These are phyloP conservation scores for Emergomyces orientalis DNA, from an alignment of 2,329 filamentous ascomycete species.

Conservation along the genomic window DNA sequence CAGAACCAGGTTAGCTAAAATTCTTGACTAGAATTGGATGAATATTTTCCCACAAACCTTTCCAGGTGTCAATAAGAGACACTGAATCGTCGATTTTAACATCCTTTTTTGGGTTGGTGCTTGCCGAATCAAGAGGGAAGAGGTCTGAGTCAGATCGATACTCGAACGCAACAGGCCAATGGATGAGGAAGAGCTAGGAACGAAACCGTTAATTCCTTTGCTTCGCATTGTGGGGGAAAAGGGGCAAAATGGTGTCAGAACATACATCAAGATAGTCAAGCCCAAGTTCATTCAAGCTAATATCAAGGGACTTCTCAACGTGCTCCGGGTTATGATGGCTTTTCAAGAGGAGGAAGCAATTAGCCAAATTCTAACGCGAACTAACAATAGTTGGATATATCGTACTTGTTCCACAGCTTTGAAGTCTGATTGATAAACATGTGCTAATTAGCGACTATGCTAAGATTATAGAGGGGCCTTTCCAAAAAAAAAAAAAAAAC, in stretches of 20 bases:
- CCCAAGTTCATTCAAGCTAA: constrained; percentile 19
- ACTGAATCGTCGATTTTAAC: constrained; percentile 38
- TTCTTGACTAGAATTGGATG: neutral
- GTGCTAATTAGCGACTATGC: neutral
- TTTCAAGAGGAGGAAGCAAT: constrained; percentile 21
- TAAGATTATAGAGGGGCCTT: neutral
- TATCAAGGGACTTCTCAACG: constrained; percentile 13
- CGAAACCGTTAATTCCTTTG: constrained; percentile 8
- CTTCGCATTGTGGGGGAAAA: constrained; percentile 11
- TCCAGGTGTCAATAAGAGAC: constrained; percentile 37
- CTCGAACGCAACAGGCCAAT: constrained; percentile 40
- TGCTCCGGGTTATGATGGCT: constrained; percentile 35
- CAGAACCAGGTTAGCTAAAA: neutral
- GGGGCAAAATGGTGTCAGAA: constrained; percentile 17
- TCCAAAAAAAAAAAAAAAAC: constrained; percentile 8
- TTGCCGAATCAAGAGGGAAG: constrained; percentile 38
- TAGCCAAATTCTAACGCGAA: neutral
- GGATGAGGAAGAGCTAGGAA: constrained; percentile 32
- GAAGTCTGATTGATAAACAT: constrained; percentile 35
- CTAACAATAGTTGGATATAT: neutral
- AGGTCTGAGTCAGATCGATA: constrained; percentile 28
- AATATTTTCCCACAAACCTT: constrained; percentile 21
- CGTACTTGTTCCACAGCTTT: constrained; percentile 51
- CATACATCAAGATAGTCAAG: constrained; percentile 41
- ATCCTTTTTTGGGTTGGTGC: constrained; percentile 20